phyloP scores from a whole-genome alignment of 345 rosid genomes.

The Ceriops tagal region DNA sequence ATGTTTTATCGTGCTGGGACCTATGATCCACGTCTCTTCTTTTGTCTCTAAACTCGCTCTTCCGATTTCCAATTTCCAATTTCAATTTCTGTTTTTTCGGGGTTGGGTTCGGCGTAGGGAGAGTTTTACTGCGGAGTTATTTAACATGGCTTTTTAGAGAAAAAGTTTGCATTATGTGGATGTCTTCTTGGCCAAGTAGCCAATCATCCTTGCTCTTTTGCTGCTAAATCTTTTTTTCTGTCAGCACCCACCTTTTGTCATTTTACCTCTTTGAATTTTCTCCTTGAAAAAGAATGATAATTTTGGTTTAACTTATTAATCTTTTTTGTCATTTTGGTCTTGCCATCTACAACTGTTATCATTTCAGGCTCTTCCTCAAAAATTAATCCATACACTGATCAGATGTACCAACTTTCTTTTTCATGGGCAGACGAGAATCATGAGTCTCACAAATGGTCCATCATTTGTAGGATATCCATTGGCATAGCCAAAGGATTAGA shows the following conservation, averaged over 20 bases:
- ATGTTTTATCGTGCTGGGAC: too few species aligned
- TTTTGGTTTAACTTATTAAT: neutral
- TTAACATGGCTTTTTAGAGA: neutral
- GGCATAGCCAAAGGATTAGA: constrained; percentile 71
- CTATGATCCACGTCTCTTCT: too few species aligned
- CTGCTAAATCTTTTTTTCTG: constrained; percentile 10
- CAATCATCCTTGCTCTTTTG: constrained; percentile 1
- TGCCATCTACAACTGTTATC: neutral
- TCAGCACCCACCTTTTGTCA: constrained; percentile 17
- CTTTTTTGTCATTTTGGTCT: neutral
- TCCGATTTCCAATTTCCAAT: too few species aligned
- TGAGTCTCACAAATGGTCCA: constrained; percentile 54
- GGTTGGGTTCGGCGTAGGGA: too few species aligned
- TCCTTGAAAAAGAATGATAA: neutral
- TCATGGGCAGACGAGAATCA: constrained; percentile 49
- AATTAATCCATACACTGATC: neutral
- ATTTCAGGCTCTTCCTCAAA: constrained; percentile 5
- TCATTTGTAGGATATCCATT: constrained; percentile 48
- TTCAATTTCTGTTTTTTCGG: too few species aligned
- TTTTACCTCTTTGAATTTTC: constrained; percentile 1
- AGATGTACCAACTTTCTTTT: constrained; percentile 4
- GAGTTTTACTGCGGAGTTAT: neutral
- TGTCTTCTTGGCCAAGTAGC: constrained; percentile 7
- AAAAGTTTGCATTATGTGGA: constrained; percentile 9
- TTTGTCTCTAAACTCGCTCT: too few species aligned